Conservation (phyloP, 78 protist genomes). For the Dictyostelium brefeldianum region DNA sequence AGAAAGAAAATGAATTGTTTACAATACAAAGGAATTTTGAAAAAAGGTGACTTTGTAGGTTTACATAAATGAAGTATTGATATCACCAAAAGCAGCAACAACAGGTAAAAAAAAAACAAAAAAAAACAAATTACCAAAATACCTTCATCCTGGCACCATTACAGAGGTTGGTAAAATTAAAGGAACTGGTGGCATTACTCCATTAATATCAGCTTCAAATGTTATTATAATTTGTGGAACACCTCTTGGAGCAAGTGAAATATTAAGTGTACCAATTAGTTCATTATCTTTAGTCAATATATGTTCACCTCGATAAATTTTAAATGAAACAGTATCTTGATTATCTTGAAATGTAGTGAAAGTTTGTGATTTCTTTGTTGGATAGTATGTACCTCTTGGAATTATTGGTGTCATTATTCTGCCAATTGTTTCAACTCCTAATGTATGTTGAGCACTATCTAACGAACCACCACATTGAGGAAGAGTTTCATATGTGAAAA, state of each 20-base stretch:
- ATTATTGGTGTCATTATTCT: conserved; percentile 95
- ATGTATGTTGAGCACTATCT: conserved; percentile 96
- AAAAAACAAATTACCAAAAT: too few species aligned
- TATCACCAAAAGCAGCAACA: too few species aligned
- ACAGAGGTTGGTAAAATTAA: too few species aligned
- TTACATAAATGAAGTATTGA: too few species aligned
- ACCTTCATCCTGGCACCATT: too few species aligned
- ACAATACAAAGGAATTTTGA: too few species aligned
- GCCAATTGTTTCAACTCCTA: conserved; percentile 97
- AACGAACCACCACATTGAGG: too few species aligned
- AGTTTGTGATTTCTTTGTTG: conserved; percentile 86
- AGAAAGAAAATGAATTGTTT: too few species aligned
- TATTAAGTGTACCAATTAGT: not conserved
- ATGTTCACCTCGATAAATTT: conserved; percentile 95
- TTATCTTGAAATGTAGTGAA: conserved; percentile 86
- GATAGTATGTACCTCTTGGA: conserved; percentile 93
- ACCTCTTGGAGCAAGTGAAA: conserved; percentile 94
- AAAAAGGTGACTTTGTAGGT: too few species aligned
- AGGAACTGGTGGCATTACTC: too few species aligned
- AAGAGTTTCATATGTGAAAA: conserved; percentile 33
- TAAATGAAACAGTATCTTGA: conserved; percentile 82
- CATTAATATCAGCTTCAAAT: conserved; percentile 92
- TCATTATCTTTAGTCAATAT: conserved; percentile 52
- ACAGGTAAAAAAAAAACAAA: too few species aligned
- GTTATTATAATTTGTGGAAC: conserved; percentile 54